phyloP scores from a whole-genome alignment of 2,329 filamentous ascomycete genomes.

The Penicillium sp. region DNA sequence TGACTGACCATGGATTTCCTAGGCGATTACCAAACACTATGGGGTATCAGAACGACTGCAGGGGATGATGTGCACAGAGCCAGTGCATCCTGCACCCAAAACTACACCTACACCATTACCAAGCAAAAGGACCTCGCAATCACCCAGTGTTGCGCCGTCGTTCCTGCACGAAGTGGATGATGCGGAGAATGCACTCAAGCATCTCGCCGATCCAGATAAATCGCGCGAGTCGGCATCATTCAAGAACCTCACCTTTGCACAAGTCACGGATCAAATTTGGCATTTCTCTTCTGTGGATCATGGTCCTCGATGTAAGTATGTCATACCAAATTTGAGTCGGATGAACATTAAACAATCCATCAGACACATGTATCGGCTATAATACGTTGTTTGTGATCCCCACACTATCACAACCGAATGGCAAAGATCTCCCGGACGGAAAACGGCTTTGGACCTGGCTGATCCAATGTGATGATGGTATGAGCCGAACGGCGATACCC shows the following conservation, averaged over 20 bases:
- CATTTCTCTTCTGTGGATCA: conserved; percentile 74
- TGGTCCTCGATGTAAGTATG: conserved; percentile 59
- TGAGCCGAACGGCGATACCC: conserved; percentile 10
- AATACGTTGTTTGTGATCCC: conserved; percentile 56
- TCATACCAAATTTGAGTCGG: conserved; percentile 9
- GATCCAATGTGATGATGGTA: conserved; percentile 64
- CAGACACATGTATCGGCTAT: conserved; percentile 69
- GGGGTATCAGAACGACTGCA: conserved; percentile 67
- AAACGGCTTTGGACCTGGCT: conserved; percentile 70
- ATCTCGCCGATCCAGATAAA: conserved; percentile 23
- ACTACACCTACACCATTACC: conserved; percentile 10
- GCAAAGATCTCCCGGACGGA: conserved; percentile 46
- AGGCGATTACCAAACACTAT: conserved; percentile 60
- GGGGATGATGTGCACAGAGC: conserved; percentile 63
- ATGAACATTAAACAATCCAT: conserved; percentile 11
- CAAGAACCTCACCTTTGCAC: conserved; percentile 51
- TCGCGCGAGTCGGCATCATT: conserved; percentile 28
- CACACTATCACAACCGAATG: conserved; percentile 45
- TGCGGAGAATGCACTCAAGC: conserved; percentile 34
- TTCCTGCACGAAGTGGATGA: conserved; percentile 26
- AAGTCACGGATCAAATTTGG: conserved; percentile 69
- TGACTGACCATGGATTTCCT: conserved; percentile 5
- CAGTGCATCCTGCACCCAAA: conserved; percentile 36
- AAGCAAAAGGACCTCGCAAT: conserved; percentile 15
- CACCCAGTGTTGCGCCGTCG: conserved; percentile 6